Percentiles rank a stretch among this genome's conserved stretches.
phyloP scores from a whole-genome alignment of 176 grass and related monocot genomes.

The Pontederia paniculata region DNA sequence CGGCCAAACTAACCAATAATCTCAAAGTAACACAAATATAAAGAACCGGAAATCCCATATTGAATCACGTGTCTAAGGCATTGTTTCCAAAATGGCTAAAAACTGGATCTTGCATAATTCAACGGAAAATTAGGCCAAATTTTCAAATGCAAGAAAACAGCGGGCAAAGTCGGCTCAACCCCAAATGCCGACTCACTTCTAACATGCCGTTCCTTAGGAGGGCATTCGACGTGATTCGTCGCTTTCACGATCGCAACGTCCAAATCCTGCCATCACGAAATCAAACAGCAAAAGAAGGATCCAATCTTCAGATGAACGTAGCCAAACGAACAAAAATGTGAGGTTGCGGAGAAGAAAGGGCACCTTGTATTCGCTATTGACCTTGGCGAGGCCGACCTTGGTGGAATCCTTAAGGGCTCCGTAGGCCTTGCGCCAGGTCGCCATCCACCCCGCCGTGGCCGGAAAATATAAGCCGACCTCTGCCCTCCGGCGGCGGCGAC shows the following conservation, averaged over 20 bases:
- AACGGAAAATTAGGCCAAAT: too few relatives aligned
- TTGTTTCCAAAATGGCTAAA: too few relatives aligned
- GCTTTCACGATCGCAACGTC: slow-evolving; percentile 98
- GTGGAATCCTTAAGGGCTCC: slow-evolving; percentile 96
- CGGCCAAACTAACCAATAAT: too few relatives aligned
- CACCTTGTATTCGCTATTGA: slow-evolving; percentile 98
- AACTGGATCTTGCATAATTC: too few relatives aligned
- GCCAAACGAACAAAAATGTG: background rate
- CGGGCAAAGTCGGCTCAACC: too few relatives aligned
- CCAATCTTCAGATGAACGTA: too few relatives aligned
- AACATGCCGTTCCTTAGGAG: slow-evolving; percentile 81
- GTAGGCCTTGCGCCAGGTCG: slow-evolving; percentile 85
- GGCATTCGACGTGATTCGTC: slow-evolving; percentile 87
- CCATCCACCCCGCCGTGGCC: slow-evolving; percentile 27
- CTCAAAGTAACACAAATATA: too few relatives aligned
- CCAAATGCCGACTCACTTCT: slow-evolving; percentile 51
- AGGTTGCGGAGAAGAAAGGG: background rate
- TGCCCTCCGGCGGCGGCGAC: background rate
- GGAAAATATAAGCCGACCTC: background rate
- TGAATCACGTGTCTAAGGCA: too few relatives aligned
- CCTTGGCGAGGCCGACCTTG: slow-evolving; percentile 92
- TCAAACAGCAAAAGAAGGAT: background rate
- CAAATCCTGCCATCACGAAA: slow-evolving; percentile 44
- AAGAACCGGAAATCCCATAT: too few relatives aligned
- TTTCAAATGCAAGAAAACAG: too few relatives aligned